Conservation (phyloP, 345 rosid species). For the Brassica incana region DNA sequence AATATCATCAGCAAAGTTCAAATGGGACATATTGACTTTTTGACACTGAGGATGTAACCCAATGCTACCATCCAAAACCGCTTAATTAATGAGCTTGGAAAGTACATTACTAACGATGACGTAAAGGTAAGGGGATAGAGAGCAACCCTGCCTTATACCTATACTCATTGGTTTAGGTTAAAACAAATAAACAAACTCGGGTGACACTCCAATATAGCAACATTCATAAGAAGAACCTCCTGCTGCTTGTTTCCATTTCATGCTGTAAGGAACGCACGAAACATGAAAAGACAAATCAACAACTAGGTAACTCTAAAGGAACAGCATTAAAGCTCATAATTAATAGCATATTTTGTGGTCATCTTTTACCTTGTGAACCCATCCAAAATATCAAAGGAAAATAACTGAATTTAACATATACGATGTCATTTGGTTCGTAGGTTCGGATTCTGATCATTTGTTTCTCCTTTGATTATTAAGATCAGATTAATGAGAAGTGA, state of each 20-base stretch:
- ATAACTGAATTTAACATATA: not conserved
- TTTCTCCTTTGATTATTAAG: not conserved
- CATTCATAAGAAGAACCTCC: slow-evolving; percentile 81
- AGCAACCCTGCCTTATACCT: too few species aligned
- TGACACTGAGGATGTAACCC: too few species aligned
- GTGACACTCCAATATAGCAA: not conserved
- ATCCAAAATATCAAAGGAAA: slow-evolving; percentile 39
- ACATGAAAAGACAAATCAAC: not conserved
- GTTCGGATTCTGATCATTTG: not conserved
- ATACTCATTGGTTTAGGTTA: not conserved
- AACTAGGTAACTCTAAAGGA: not conserved
- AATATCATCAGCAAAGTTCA: too few species aligned
- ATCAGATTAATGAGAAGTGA: not conserved
- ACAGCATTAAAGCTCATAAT: not conserved
- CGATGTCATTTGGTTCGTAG: not conserved
- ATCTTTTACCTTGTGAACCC: slow-evolving; percentile 86
- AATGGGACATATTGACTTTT: too few species aligned
- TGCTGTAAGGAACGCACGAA: slow-evolving; percentile 45
- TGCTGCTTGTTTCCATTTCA: slow-evolving; percentile 92
- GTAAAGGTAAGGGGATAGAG: too few species aligned
- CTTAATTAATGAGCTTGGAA: too few species aligned
- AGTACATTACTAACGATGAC: too few species aligned
- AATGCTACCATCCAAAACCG: too few species aligned
- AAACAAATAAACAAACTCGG: not conserved
- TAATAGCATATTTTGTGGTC: slow-evolving; percentile 45